phyloP scores from a whole-genome alignment of 2,329 filamentous ascomycete species.

The Aspergillus nomiae region DNA sequence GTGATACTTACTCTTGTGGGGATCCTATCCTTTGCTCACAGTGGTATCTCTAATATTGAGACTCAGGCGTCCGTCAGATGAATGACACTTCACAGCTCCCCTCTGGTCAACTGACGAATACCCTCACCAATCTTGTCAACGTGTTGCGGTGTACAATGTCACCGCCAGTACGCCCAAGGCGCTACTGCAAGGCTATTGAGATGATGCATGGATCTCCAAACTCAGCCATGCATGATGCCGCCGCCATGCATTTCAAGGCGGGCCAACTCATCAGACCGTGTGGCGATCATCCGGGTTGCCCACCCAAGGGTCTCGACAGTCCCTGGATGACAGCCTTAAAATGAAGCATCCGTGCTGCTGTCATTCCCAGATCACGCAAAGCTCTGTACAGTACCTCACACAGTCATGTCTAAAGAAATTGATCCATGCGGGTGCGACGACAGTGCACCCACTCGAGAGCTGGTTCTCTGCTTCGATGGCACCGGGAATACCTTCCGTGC shows the following conservation, averaged over 20 bases:
- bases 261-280: neutral
- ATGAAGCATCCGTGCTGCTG: neutral
- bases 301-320: neutral
- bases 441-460: constrained; percentile 8
- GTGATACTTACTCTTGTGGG: neutral
- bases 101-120: neutral
- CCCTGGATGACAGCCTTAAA: neutral
- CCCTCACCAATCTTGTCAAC: neutral
- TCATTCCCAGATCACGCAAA: neutral
- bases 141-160: constrained; percentile 7
- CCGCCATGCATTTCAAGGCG: neutral
- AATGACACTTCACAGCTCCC: no score
- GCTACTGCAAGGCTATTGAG: constrained; percentile 10
- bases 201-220: constrained; percentile 6
- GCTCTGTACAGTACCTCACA: neutral
- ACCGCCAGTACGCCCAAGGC: constrained; percentile 8
- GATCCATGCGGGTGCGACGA: neutral
- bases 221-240: constrained; percentile 2
- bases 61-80: neutral
- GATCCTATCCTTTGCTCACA: neutral
- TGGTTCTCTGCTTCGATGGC: constrained; percentile 44
- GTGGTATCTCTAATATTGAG: neutral
- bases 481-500: constrained; percentile 43
- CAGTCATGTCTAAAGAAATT: neutral
- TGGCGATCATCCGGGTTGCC: neutral